Evolutionary conservation across 192 early-diverging fungal genomes (phyloP).

Genomic region (Coemansia sp.): DNA sequence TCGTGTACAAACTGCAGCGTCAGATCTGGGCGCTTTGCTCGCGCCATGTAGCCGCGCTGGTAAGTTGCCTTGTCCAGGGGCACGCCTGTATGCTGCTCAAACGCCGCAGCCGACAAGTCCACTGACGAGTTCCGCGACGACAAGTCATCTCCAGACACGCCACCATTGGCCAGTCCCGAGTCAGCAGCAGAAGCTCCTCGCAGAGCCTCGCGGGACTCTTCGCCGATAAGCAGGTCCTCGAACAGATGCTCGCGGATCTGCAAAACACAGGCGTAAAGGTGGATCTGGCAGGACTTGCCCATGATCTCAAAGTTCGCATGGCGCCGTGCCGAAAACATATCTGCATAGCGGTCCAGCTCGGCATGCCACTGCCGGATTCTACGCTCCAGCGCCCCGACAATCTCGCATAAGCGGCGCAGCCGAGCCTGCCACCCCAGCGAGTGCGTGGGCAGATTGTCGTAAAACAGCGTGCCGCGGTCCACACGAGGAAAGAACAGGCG

Average conservation of each 20-base stretch:
- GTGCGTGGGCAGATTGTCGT: slow-evolving; percentile 52
- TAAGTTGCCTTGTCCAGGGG: slow-evolving; percentile 23
- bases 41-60: slow-evolving; percentile 39
- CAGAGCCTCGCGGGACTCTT: background rate
- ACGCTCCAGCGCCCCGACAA: slow-evolving; percentile 27
- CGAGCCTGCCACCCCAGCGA: slow-evolving; percentile 25
- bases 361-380: slow-evolving; percentile 45
- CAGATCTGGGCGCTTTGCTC: slow-evolving; percentile 28
- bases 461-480: slow-evolving; percentile 46
- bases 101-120: slow-evolving; percentile 18
- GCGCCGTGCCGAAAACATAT: slow-evolving; percentile 39
- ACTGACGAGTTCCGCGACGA: slow-evolving; percentile 22
- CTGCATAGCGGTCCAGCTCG: slow-evolving; percentile 44
- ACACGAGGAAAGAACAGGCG: slow-evolving; percentile 51
- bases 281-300: slow-evolving; percentile 42
- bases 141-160: background rate
- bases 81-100: slow-evolving; percentile 24
- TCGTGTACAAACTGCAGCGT: slow-evolving; percentile 24
- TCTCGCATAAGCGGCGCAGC: slow-evolving; percentile 18
- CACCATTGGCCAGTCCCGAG: background rate
- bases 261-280: slow-evolving; percentile 41
- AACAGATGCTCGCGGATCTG: slow-evolving; percentile 51
- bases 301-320: slow-evolving; percentile 53
- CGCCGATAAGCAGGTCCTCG: slow-evolving; percentile 29
- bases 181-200: background rate